Evolutionary conservation across 2,329 filamentous ascomycete species (phyloP).

Genomic region (Penicillium sp.): DNA sequence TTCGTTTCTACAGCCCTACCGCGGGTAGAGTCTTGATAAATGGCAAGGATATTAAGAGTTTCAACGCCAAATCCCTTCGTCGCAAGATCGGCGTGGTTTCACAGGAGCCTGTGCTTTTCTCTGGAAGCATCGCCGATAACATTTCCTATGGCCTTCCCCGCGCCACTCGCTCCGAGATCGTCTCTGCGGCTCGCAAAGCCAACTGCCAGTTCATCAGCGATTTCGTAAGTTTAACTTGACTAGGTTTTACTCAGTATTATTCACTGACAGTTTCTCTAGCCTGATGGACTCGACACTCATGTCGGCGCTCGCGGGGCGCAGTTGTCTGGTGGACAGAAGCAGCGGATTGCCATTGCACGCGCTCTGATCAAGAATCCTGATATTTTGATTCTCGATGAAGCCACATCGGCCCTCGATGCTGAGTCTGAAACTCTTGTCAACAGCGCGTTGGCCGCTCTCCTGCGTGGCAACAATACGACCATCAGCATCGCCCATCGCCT

Average conservation of each 20-base stretch:
- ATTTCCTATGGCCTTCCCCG: slow-evolving; percentile 86
- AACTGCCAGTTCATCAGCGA: slow-evolving; percentile 97
- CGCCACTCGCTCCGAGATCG: slow-evolving; percentile 75
- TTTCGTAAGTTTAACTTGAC: slow-evolving; percentile 57
- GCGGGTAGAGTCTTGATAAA: slow-evolving; percentile 77
- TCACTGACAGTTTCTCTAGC: slow-evolving; percentile 45
- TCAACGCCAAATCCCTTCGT: slow-evolving; percentile 92
- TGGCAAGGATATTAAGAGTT: slow-evolving; percentile 73
- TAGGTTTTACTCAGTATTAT: neutral
- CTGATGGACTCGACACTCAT: slow-evolving; percentile 89
- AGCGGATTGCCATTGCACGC: slow-evolving; percentile 93
- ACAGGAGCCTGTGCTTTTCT: slow-evolving; percentile 93
- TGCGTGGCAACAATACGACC: slow-evolving; percentile 87
- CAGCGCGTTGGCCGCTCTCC: slow-evolving; percentile 74
- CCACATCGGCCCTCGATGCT: slow-evolving; percentile 91
- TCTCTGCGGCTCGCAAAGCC: slow-evolving; percentile 81
- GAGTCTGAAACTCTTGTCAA: slow-evolving; percentile 98
- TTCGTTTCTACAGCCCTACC: slow-evolving; percentile 87
- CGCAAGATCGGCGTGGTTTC: slow-evolving; percentile 92
- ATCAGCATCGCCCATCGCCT: slow-evolving; percentile 96
- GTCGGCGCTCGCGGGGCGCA: slow-evolving; percentile 91
- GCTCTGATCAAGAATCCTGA: slow-evolving; percentile 94
- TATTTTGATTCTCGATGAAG: slow-evolving; percentile 94
- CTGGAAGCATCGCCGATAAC: slow-evolving; percentile 72
- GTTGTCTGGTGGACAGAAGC: slow-evolving; percentile 93